Evolutionary conservation across 495 filamentous ascomycete species (phyloP).

Genomic region (Neurospora sp.): DNA sequence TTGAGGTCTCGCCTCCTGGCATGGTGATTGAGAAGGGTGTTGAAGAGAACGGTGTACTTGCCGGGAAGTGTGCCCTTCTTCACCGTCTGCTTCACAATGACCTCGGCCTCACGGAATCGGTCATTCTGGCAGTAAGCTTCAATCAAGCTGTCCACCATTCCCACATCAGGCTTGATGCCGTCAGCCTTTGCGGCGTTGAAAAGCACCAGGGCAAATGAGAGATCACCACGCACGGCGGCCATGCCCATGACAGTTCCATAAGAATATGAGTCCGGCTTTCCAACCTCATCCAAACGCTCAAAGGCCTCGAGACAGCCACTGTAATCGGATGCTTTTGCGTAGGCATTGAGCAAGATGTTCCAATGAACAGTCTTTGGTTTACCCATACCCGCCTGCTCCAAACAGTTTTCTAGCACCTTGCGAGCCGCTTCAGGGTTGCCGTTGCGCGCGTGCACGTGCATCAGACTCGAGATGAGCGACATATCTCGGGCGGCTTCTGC

Average conservation of each 20-base stretch:
- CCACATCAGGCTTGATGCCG: slow-evolving; percentile 26
- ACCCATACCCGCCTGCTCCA: slow-evolving; percentile 39
- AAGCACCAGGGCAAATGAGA: slow-evolving; percentile 54
- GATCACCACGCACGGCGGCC: slow-evolving; percentile 62
- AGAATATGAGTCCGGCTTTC: slow-evolving; percentile 47
- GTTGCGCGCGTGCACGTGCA: slow-evolving; percentile 55
- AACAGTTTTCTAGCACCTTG: slow-evolving; percentile 49
- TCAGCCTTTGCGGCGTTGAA: slow-evolving; percentile 41
- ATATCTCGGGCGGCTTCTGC: slow-evolving; percentile 27
- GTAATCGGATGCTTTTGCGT: slow-evolving; percentile 54
- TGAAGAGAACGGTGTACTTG: slow-evolving; percentile 58
- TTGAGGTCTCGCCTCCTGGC: slow-evolving; percentile 55
- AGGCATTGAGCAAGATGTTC: slow-evolving; percentile 71
- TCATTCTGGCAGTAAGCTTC: slow-evolving; percentile 59
- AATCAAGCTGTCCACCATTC: slow-evolving; percentile 56
- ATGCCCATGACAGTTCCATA: slow-evolving; percentile 65
- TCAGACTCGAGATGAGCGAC: slow-evolving; percentile 31
- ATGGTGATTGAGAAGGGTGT: slow-evolving; percentile 58
- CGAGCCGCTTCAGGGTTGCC: slow-evolving; percentile 49
- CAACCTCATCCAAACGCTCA: slow-evolving; percentile 38
- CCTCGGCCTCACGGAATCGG: slow-evolving; percentile 48
- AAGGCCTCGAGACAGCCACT: slow-evolving; percentile 52
- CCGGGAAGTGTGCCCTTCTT: slow-evolving; percentile 31
- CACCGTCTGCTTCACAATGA: slow-evolving; percentile 34
- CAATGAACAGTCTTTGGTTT: slow-evolving; percentile 45